Base-by-base conservation (phyloP, 2,329 filamentous ascomycete species). In the Cordyceps fumosorosea region DNA sequence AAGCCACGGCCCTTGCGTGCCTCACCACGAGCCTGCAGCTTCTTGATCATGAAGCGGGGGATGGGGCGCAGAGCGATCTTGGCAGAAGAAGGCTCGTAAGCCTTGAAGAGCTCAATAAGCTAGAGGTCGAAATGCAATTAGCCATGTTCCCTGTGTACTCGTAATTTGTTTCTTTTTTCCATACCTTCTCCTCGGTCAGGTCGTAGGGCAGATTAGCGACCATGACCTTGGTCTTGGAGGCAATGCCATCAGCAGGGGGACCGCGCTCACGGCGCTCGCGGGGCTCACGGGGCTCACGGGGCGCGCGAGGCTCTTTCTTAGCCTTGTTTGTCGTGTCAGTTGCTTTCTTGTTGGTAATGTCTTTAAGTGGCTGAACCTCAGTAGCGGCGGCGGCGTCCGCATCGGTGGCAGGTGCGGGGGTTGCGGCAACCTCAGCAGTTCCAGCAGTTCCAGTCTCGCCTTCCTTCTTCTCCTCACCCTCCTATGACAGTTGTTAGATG, bases 201-300 rank as follows among this genome's bases (percentile, higher is more conserved):
- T 99, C 93, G 75, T 99, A 99, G 59, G 95, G 95, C 66, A 99
- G 87, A 84, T 99, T 99, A 74, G 95, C 95, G 73, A 99, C 95
- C 95, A 99, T 99, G 80, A 99, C 91, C 89, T 99, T 99, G 79
- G 90, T 98, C 89, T 97, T 97, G 79, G 93, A 98, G 68, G 95
- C 89, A 73, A 99, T 91, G 70, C 95, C 95, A 76, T 99, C 93
- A 78, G 96, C 93, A 64, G 95, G 95, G 67, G 95, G 95, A 66
- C 95, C 95, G 77, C 95, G 93, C 86, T 97, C 84, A 70, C 85
- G 83, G 71, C 84, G 82, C 80, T 86, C 83, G 37, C 59, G 83
- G 70, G 77, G 74, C 73, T 83, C 78, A 70, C 85, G 83, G 71
- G 84, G 82, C 80, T 86, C 83, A 51, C 59, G 59, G 71, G 80